Conservation (phyloP, 1,284 basidiomycete species). For the Ganoderma leucocontextum region DNA sequence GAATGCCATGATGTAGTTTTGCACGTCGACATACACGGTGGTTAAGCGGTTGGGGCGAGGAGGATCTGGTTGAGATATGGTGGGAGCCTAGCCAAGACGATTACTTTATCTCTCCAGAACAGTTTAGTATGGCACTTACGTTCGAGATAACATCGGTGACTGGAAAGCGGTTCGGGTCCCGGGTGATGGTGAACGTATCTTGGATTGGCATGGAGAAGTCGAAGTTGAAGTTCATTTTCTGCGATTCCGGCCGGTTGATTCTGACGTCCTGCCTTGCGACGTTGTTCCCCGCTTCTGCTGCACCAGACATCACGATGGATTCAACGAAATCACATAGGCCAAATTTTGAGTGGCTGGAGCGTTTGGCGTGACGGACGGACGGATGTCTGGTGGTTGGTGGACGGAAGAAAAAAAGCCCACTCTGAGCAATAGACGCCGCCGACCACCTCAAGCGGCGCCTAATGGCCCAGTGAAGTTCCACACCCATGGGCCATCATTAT, state of each 20-base stretch:
- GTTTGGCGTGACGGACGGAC: no score
- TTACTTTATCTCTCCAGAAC: background rate
- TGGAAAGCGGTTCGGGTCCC: constrained; percentile 9
- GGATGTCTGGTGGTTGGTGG: background rate
- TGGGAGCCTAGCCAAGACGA: background rate
- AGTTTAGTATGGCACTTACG: background rate
- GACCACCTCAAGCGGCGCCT: no score
- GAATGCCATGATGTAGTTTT: constrained; percentile 5
- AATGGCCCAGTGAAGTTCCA: no score
- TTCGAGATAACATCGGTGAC: background rate
- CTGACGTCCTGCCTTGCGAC: background rate
- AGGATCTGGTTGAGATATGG: background rate
- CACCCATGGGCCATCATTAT: no score
- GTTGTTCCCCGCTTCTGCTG: background rate
- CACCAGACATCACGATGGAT: background rate
- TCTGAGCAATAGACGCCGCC: no score
- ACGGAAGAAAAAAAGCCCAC: background rate
- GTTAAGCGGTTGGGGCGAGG: constrained; percentile 1
- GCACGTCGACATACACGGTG: constrained; percentile 7
- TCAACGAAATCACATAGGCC: no score
- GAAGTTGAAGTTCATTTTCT: background rate
- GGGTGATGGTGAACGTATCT: background rate
- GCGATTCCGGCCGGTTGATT: no score
- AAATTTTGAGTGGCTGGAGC: no score
- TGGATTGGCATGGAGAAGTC: constrained; percentile 8